phyloP scores from a whole-genome alignment of 495 filamentous ascomycete species.

The Schizothecium vesticola region DNA sequence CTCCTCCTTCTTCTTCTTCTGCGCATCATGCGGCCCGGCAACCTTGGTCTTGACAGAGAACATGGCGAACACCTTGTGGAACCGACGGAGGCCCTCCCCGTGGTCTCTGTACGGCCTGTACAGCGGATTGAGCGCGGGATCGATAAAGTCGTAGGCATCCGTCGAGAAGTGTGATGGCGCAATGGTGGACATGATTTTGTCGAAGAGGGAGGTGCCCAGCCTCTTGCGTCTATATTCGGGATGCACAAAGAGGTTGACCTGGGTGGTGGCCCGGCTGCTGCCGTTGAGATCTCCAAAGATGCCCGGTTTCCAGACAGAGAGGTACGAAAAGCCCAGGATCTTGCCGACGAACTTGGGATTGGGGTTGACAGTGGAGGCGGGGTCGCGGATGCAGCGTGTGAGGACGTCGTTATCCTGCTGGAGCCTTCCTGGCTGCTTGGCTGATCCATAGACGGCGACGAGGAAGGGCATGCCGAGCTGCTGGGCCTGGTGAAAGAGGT shows the following conservation, averaged over 20 bases:
- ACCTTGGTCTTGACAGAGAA: constrained; percentile 20
- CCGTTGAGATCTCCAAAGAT: constrained; percentile 16
- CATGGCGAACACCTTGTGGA: constrained; percentile 24
- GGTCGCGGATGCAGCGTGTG: background rate
- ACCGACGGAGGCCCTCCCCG: constrained; percentile 12
- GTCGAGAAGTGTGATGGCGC: constrained; percentile 22
- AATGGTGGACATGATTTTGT: constrained; percentile 28
- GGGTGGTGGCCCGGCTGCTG: constrained; percentile 23
- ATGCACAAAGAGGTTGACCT: constrained; percentile 33
- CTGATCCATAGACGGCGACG: constrained; percentile 32
- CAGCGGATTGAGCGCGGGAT: constrained; percentile 15
- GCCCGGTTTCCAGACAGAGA: constrained; percentile 25
- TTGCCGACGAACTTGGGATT: background rate
- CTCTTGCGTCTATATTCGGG: constrained; percentile 28
- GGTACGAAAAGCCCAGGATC: constrained; percentile 35
- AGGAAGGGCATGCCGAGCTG: constrained; percentile 35
- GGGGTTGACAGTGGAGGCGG: background rate
- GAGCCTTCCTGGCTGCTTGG: background rate
- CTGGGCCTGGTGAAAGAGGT: constrained; percentile 18
- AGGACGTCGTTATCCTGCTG: background rate
- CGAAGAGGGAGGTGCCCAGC: constrained; percentile 34
- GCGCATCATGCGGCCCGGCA: background rate
- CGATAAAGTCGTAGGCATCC: constrained; percentile 27
- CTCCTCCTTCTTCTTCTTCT: constrained; percentile 11
- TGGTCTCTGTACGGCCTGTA: constrained; percentile 17